These are phyloP conservation scores for Colletotrichum sidae DNA, from an alignment of 2,329 filamentous ascomycete species.

Conservation along the genomic window DNA sequence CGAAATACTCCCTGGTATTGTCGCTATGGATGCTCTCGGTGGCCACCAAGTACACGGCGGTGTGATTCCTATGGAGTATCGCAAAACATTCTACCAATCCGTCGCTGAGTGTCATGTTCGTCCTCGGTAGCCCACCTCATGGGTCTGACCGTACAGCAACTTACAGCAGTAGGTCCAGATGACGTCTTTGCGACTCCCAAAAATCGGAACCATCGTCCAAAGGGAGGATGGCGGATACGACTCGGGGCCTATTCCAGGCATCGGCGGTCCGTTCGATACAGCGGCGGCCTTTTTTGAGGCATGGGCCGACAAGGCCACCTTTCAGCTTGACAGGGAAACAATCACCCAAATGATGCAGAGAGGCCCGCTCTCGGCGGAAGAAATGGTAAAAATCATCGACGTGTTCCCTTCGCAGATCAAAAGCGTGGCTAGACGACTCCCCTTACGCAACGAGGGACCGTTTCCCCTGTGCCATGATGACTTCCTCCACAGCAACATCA, in stretches of 20 bases:
- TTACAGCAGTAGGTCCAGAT: constrained; percentile 36
- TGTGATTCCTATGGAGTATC: constrained; percentile 7
- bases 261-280: constrained; percentile 40
- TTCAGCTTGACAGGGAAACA: constrained; percentile 7
- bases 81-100: constrained; percentile 6
- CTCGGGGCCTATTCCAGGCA: constrained; percentile 38
- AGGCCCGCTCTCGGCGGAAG: constrained; percentile 3
- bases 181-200: constrained; percentile 38
- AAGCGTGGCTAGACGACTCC: not conserved
- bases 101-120: constrained; percentile 11
- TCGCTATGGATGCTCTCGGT: constrained; percentile 15
- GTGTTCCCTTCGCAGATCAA: constrained; percentile 7
- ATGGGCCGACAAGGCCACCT: constrained; percentile 38
- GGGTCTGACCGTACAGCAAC: not conserved
- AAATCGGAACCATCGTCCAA: constrained; percentile 38
- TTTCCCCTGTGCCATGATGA: constrained; percentile 47
- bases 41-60: constrained; percentile 6
- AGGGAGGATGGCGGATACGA: constrained; percentile 30
- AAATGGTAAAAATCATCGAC: not conserved
- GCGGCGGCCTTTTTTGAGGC: constrained; percentile 39
- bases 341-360: constrained; percentile 5
- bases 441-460: constrained; percentile 40
- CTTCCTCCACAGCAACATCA: constrained; percentile 47
- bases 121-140: not conserved
- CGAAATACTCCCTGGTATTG: constrained; percentile 12